phyloP scores from a whole-genome alignment of 352 stramenopile genomes.

The Phytophthora palmivora region DNA sequence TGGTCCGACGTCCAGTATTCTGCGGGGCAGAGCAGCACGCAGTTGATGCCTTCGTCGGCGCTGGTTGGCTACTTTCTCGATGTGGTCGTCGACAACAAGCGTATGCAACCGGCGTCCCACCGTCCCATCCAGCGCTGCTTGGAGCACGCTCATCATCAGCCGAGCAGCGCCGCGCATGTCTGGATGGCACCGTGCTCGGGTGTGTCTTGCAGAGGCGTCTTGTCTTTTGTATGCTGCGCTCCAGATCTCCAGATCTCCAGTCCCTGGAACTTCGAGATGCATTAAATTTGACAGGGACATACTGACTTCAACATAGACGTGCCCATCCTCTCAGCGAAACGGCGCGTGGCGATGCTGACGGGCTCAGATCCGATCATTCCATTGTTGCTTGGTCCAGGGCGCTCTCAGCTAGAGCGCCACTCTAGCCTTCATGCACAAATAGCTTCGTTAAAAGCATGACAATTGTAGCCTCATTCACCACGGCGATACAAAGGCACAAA shows the following conservation, averaged over 20 bases:
- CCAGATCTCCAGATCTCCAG: neutral
- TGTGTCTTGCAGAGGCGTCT: conserved; percentile 4
- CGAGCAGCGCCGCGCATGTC: conserved; percentile 8
- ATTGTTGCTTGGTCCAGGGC: neutral
- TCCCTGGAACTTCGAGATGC: conserved; percentile 51
- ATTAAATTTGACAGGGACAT: conserved; percentile 49
- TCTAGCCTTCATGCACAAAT: too few relatives aligned
- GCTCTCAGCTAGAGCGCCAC: too few relatives aligned
- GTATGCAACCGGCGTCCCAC: conserved; percentile 13
- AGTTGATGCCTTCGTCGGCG: too few relatives aligned
- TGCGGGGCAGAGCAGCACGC: too few relatives aligned
- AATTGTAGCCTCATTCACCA: conserved; percentile 2
- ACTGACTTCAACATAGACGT: conserved; percentile 49
- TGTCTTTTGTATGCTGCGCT: conserved; percentile 22
- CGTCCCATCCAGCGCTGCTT: conserved; percentile 16
- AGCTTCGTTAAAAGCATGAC: too few relatives aligned
- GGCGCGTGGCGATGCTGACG: conserved; percentile 33
- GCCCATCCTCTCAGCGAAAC: conserved; percentile 30
- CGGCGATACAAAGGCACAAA: conserved; percentile 7
- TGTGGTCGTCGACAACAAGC: conserved; percentile 1
- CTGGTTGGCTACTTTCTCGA: neutral
- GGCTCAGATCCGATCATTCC: conserved; percentile 2
- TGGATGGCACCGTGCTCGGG: neutral
- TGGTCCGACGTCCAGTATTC: too few relatives aligned
- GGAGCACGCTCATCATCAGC: neutral